These are phyloP conservation scores for Beauveria rudraprayagi DNA, from an alignment of 2,329 filamentous ascomycete species.

Conservation along the genomic window DNA sequence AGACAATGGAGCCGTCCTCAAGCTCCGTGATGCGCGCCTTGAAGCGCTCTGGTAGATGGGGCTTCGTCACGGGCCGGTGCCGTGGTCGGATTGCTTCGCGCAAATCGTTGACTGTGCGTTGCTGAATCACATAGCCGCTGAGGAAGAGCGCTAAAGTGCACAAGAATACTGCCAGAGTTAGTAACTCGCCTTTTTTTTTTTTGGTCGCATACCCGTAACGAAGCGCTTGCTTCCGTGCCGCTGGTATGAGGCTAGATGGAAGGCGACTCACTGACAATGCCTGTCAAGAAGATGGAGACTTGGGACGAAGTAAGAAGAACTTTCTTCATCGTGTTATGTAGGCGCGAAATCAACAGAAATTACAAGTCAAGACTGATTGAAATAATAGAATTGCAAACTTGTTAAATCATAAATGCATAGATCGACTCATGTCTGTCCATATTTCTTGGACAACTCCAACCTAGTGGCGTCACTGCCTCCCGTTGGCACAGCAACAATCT, in stretches of 20 bases:
- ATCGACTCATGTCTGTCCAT: background rate
- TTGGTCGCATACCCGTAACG: background rate
- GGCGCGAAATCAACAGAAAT: background rate
- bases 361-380: background rate
- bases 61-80: conserved; percentile 38
- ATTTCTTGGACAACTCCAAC: background rate
- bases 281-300: conserved; percentile 60
- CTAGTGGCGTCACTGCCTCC: conserved; percentile 7
- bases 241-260: background rate
- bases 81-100: conserved; percentile 58
- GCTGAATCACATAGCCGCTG: conserved; percentile 80
- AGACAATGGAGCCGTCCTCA: conserved; percentile 36
- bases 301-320: conserved; percentile 62
- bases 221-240: background rate
- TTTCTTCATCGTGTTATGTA: conserved; percentile 22
- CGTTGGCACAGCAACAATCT: conserved; percentile 39
- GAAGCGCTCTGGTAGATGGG: conserved; percentile 45
- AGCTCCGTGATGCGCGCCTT: conserved; percentile 37
- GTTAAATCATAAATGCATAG: background rate
- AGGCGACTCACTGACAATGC: conserved; percentile 48
- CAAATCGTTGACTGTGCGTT: conserved; percentile 72
- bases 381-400: background rate
- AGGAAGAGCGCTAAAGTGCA: conserved; percentile 81
- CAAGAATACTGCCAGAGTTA: conserved; percentile 48
- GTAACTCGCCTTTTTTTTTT: background rate